A percentile compares a stretch with the other conserved stretches of the same genome.
Conservation (phyloP, 2,329 filamentous ascomycete genomes). For the Paecilomyces fulvus region DNA sequence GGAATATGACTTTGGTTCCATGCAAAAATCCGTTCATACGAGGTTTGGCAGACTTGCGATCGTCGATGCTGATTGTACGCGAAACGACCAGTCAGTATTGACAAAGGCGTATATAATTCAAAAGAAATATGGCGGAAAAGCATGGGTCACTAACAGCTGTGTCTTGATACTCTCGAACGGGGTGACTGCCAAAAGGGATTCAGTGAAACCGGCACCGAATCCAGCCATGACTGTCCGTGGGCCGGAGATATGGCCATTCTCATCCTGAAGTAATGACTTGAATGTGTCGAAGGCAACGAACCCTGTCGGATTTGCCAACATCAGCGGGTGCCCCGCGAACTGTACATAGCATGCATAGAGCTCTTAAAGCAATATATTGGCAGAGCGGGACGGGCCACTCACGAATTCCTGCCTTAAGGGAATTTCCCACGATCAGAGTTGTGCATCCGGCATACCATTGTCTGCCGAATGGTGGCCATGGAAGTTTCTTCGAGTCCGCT, state of each 20-base stretch:
- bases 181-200: slow-evolving; percentile 86
- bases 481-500: slow-evolving; percentile 73
- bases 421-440: slow-evolving; percentile 93
- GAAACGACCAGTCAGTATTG: neutral
- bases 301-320: slow-evolving; percentile 37
- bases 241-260: slow-evolving; percentile 79
- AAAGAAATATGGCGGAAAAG: neutral
- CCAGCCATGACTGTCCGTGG: slow-evolving; percentile 87
- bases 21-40: slow-evolving; percentile 88
- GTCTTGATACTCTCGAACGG: slow-evolving; percentile 99
- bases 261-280: slow-evolving; percentile 72
- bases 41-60: slow-evolving; percentile 77
- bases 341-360: neutral
- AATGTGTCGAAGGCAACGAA: slow-evolving; percentile 97
- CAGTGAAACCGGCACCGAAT: slow-evolving; percentile 89
- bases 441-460: slow-evolving; percentile 99
- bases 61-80: slow-evolving; percentile 65
- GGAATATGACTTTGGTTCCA: slow-evolving; percentile 75
- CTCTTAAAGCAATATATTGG: neutral
- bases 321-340: neutral
- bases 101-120: neutral
- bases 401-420: slow-evolving; percentile 91
- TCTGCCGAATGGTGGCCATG: slow-evolving; percentile 85
- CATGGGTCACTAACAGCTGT: slow-evolving; percentile 53
- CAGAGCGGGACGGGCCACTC: slow-evolving; percentile 30